Base-by-base conservation (phyloP, 2,329 filamentous ascomycete genomes). In the Botryotinia globosa region DNA sequence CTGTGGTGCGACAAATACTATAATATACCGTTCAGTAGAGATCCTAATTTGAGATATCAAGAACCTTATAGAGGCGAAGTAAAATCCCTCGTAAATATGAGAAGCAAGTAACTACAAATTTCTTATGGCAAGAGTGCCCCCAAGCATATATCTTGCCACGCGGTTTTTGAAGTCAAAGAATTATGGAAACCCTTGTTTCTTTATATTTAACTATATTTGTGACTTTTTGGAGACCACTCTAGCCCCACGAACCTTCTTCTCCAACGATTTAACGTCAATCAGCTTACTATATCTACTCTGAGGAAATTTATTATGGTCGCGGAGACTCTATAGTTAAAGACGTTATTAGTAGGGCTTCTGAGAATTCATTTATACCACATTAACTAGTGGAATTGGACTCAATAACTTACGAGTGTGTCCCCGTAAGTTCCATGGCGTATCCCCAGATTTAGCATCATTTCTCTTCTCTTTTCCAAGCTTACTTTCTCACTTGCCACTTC, bases 291-390 rank as follows among this genome's bases (percentile, higher is more conserved):
- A 56, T 22, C 14, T 67, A 14, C 5, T 32, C 25, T 67, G 64
- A 0, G 48, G 64, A 14, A 29, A 56, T 18, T 56, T 67, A 9
- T 32, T 6, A 9, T 67, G 64, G 22, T 67, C 64, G 1, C 34
- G 45, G 37, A 67, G 64, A 39, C 12, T 42, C 64, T 67, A 45
- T 45, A 45, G 3, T 9, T 10, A 9, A 4, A 45, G 0, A 45
- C 9, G 0, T 10, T 22, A 8, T 45, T 1, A 45, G 44, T 45
- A 22, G 44, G 20, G 20, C 7, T 45, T 8, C 42, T 29, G 6
- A 5, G 1, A 39, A 22, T 1, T 20, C 1, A 22, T 3, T 14
- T 16, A 16, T 16, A 18, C 10, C 10, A 8, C 5, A 25, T 10
- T 22, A n/a, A 39, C 14, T 7, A 14, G 4, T 2, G 18, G 6